Evolutionary conservation across 495 filamentous ascomycete genomes (phyloP), one percentile per base, ranked within the genome.

Genomic region (Podospora didyma): DNA sequence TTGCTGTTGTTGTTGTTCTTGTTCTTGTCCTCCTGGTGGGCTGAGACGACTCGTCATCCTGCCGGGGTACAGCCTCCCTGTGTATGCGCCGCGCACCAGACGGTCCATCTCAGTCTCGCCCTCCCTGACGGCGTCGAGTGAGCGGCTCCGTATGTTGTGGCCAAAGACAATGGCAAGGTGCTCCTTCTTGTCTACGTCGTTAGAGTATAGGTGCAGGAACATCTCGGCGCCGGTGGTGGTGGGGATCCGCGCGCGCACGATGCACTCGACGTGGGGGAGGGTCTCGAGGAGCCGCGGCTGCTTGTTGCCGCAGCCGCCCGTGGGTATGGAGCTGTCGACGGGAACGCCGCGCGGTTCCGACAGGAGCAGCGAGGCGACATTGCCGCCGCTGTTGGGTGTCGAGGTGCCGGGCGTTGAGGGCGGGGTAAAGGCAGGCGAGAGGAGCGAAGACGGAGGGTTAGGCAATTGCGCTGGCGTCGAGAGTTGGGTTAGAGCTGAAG

Each of bases 111-210:
- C 95, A 1, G 90, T 94, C 73, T 98, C 94, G 12, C 94, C 94
- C 11, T 88, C 86, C 35, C 88, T 77, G 35, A 85, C 83, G 24
- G 84, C 82, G 70, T 97, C 91, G 31, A 98, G 76, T 22, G 86
- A 90, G 49, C 77, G 79, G 62, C 86, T 91, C 45, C 95, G 80
- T 60, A 98, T 97, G 23, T 81, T 78, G 51, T 84, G 79, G 3
- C 94, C 94, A 68, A 98, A 98, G 1, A 97, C 94, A 59, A 98
- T 97, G n/a, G 94, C 94, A 37, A 97, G 75, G 71, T 98, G 94
- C 66, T 98, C 94, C 73, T 98, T 98, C 51, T 87, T 88, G 68
- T 98, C 94, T 19, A 90, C 79, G 62, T 87, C 87, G 71, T 97
- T 98, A 49, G 86, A 86, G 73, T 97, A 98, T 2, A 98, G 79